Percentiles rank a stretch among this genome's conserved stretches.
phyloP scores from a whole-genome alignment of 2,329 filamentous ascomycete species.

The Colletotrichum sp. region DNA sequence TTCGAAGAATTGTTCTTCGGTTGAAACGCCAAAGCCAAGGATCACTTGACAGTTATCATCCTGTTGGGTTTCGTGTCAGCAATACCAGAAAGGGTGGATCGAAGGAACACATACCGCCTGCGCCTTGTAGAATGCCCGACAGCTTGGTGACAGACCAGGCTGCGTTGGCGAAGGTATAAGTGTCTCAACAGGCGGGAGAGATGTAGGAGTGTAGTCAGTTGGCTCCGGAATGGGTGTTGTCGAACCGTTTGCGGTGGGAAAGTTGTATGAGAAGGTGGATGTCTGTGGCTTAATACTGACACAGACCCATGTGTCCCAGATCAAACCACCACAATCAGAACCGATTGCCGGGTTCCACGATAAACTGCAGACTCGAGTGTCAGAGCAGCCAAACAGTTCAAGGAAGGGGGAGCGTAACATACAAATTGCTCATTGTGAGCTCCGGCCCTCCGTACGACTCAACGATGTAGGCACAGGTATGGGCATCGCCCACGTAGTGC shows the following conservation, averaged over 20 bases:
- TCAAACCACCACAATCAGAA: constrained; percentile 18
- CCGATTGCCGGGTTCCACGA: constrained; percentile 20
- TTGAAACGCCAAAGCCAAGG: constrained; percentile 18
- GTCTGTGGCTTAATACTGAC: not conserved
- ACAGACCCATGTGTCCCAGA: not conserved
- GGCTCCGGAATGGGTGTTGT: not conserved
- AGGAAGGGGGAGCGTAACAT: not conserved
- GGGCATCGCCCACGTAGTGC: not conserved
- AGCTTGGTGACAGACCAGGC: constrained; percentile 5
- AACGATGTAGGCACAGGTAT: constrained; percentile 9
- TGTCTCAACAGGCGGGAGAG: not conserved
- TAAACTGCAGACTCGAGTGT: not conserved
- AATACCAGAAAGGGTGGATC: not conserved
- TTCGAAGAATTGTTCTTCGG: constrained; percentile 27
- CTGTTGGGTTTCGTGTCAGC: not conserved
- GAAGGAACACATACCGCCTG: not conserved
- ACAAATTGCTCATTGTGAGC: not conserved
- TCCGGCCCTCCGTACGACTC: not conserved
- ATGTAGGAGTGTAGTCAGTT: not conserved
- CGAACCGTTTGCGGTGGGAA: not conserved
- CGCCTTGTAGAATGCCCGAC: constrained; percentile 10
- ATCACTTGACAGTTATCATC: constrained; percentile 19
- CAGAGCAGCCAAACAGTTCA: not conserved
- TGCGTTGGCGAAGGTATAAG: not conserved
- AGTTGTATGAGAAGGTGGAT: not conserved